phyloP scores from a whole-genome alignment of 2,329 filamentous ascomycete genomes.

The Dothidotthia symphoricarpi region DNA sequence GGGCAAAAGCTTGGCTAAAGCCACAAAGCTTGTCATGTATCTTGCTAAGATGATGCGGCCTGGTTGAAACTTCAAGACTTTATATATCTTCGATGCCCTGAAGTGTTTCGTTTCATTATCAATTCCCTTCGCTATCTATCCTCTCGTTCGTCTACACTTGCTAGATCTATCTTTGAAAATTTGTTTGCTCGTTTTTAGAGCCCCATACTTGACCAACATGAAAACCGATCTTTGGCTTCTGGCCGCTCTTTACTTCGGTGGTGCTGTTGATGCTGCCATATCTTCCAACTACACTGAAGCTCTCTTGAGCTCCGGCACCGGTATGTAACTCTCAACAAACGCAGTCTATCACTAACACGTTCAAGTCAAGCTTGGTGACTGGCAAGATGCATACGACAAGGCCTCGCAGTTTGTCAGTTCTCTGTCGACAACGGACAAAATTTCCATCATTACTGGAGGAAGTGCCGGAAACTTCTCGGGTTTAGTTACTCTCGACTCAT shows the following conservation, averaged over 20 bases:
- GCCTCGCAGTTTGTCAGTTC: constrained; percentile 39
- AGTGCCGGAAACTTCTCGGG: constrained; percentile 9
- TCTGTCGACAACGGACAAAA: constrained; percentile 42
- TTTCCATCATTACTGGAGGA: constrained; percentile 33
- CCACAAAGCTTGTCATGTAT: constrained; percentile 2
- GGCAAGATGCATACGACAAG: constrained; percentile 26
- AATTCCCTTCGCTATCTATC: background rate
- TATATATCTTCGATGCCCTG: constrained; percentile 1
- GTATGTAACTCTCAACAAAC: background rate
- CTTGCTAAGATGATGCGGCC: too few relatives aligned
- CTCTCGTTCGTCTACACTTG: constrained; percentile 2
- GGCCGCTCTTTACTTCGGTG: constrained; percentile 6
- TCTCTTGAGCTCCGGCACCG: constrained; percentile 7
- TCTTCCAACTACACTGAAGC: constrained; percentile 7
- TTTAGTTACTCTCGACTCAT: constrained; percentile 6
- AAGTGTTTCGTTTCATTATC: background rate
- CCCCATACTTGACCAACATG: too few relatives aligned
- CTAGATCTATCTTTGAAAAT: too few relatives aligned
- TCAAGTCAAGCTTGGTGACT: constrained; percentile 10
- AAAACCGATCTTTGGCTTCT: constrained; percentile 8
- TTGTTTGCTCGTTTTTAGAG: too few relatives aligned
- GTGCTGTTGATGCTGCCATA: constrained; percentile 5
- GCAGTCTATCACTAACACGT: background rate
- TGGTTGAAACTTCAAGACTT: too few relatives aligned
- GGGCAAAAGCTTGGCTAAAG: constrained; percentile 5